A percentile compares a stretch with the other conserved stretches of the same genome.
phyloP scores from a whole-genome alignment of 2,329 filamentous ascomycete species.

The Aureobasidium sp. region DNA sequence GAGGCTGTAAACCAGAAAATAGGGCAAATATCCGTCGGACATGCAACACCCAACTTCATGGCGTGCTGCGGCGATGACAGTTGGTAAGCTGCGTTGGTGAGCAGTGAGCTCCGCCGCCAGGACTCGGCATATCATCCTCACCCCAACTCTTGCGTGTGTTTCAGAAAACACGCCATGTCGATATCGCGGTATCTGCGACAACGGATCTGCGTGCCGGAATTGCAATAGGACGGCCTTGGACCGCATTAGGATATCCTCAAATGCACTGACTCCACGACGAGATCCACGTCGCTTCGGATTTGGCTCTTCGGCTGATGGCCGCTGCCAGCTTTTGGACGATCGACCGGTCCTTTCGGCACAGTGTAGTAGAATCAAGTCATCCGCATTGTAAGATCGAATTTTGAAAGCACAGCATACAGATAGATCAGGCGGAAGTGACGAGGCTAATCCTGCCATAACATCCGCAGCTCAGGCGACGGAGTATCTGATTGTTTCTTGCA shows the following conservation, averaged over 20 bases:
- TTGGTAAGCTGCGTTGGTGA: background rate
- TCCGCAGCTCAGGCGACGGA: background rate
- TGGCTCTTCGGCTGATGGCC: background rate
- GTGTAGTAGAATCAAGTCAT: background rate
- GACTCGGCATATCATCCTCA: background rate
- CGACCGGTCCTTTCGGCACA: background rate
- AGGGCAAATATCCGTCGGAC: background rate
- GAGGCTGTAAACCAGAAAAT: background rate
- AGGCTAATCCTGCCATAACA: background rate
- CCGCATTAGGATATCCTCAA: background rate
- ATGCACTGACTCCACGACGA: background rate
- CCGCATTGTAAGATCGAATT: background rate
- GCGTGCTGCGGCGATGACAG: background rate
- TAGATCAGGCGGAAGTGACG: background rate
- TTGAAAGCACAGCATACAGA: background rate
- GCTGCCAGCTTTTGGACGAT: background rate
- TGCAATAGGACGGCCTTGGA: background rate
- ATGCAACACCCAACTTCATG: background rate
- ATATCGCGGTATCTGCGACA: slow-evolving; percentile 1
- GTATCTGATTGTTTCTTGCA: too few species aligned
- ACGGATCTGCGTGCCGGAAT: slow-evolving; percentile 8
- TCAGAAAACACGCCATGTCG: background rate
- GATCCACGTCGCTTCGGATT: background rate
- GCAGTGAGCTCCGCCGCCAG: background rate
- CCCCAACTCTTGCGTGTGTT: background rate